A percentile compares a stretch with the other conserved stretches of the same genome.
phyloP scores from a whole-genome alignment of 495 filamentous ascomycete species.

The Talaromyces trachyspermus region DNA sequence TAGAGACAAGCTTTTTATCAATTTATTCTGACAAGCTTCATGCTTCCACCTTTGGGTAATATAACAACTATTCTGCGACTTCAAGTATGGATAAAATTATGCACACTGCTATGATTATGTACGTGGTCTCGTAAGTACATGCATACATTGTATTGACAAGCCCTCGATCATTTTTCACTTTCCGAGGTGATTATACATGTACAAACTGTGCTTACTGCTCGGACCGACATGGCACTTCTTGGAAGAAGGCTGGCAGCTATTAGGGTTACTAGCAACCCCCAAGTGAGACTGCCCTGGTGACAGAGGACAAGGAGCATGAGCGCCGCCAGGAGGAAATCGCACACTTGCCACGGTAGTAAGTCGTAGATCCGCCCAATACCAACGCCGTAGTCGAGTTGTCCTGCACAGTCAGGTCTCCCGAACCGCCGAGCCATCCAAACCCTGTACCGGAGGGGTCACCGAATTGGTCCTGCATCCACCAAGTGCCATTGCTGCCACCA shows the following conservation, averaged over 20 bases:
- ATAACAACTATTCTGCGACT: too few species aligned
- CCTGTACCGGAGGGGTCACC: constrained; percentile 7
- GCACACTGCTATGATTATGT: too few species aligned
- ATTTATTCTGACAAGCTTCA: too few species aligned
- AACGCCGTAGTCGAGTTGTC: not conserved
- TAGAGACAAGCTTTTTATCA: too few species aligned
- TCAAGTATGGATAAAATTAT: too few species aligned
- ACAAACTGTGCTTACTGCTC: constrained; percentile 7
- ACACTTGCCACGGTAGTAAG: constrained; percentile 6
- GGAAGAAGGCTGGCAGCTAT: constrained; percentile 8
- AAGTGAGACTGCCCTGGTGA: constrained; percentile 6
- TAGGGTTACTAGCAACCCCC: constrained; percentile 7
- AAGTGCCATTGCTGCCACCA: constrained; percentile 3
- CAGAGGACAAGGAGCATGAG: constrained; percentile 9
- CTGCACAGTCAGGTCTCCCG: constrained; percentile 3
- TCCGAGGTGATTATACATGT: too few species aligned
- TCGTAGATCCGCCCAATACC: constrained; percentile 1
- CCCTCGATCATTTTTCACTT: too few species aligned
- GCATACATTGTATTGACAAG: too few species aligned
- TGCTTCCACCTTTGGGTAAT: too few species aligned
- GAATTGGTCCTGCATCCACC: constrained; percentile 9
- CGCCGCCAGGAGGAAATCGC: constrained; percentile 9
- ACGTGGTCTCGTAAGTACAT: too few species aligned
- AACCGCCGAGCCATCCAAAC: constrained; percentile 7
- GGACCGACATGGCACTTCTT: constrained; percentile 7